Evolutionary conservation across 352 stramenopile genomes (phyloP), one percentile per base, ranked within the genome.

Genomic region (Pythium guiyangense): DNA sequence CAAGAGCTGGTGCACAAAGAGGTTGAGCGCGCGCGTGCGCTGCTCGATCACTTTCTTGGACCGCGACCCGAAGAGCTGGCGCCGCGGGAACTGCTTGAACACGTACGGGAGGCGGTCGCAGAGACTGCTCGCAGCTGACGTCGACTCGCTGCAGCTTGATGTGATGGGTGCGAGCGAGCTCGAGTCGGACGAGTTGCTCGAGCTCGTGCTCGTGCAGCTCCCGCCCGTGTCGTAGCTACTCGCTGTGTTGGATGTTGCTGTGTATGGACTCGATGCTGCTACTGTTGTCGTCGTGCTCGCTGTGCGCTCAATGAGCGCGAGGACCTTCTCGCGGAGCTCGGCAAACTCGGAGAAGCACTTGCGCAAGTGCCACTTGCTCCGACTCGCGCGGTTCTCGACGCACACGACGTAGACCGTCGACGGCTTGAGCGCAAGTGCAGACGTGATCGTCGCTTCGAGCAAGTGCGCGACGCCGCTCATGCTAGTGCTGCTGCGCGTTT

Each of bases 321-420:
- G 54, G 54, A 91, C 71, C 45, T 85, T 80, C 31, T 88, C 81
- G 40, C 78, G 77, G 49, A 91, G 57, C 58, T 88, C 81, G 37
- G 75, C 83, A 53, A 91, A 91, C 44, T 91, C 81, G 26, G 77
- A 77, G 52, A 91, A 91, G 58, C 79, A 88, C 15, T 81, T 77
- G 39, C 74, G 77, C 27, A 89, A 56, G 58, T 87, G 78, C 81
- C 81, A 91, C 50, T 66, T 72, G 44, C 71, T 50, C 31, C 57
- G 54, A 10, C 57, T 79, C 47, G 70, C 59, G 20, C 55, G 58
- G 64, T 86, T 79, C 49, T 86, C 75, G 29, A 90, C 70, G 14
- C 71, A 68, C 27, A 92, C 49, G 20, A 88, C 75, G 69, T 92
- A 92, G 26, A 92, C 69, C 0, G 81, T 92, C 9, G 81, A 92